Base-by-base conservation (phyloP, 352 stramenopile species). In the Phytophthora meadii region DNA sequence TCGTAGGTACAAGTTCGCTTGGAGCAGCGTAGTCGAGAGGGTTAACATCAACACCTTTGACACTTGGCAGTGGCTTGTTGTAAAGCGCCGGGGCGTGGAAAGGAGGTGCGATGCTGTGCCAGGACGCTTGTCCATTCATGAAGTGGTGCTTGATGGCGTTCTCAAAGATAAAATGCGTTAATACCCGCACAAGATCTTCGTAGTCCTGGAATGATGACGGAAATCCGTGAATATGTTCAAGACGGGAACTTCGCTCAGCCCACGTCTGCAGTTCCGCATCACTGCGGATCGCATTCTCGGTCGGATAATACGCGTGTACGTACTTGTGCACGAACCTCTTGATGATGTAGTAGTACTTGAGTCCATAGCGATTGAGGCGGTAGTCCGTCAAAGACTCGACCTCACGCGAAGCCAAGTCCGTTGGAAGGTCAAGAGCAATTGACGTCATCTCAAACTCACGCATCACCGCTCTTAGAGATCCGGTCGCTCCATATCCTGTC, bases 191-290 rank as follows among this genome's bases (percentile, higher is more conserved):
- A 6, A 88, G 54, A 1, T 45, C 49, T 0, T 61, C 36, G 28
- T 58, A 70, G 17, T 47, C 59, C 1, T 41, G n/a, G 22, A 85
- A 65, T 0, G 24, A 3, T 0, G 61, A 11, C 2, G 75, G 74
- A 28, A 85, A 88, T 5, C 63, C 74, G 6, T 72, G 45, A 11
- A 87, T 56, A 15, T 75, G 51, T 1, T 64, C 47, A 0, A 88
- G 28, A 15, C 37, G n/a, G 4, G 76, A 65, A 25, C 68, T 65
- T 14, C 51, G 61, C 5, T 22, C 17, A 0, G 76, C 72, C 76
- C 76, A 88, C 15, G 61, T 77, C 44, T 88, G 79, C 15, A 87
- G 58, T 50, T 87, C 79, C 5, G 50, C 48, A 42, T 87, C 79
- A 17, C 36, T 12, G 32, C 5, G 51, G 15, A 84, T 42, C 3